Percentiles rank a stretch among this genome's conserved stretches.
These are phyloP conservation scores for Crucibulum parvulum DNA, from an alignment of 1,284 basidiomycete species.

Conservation along the genomic window DNA sequence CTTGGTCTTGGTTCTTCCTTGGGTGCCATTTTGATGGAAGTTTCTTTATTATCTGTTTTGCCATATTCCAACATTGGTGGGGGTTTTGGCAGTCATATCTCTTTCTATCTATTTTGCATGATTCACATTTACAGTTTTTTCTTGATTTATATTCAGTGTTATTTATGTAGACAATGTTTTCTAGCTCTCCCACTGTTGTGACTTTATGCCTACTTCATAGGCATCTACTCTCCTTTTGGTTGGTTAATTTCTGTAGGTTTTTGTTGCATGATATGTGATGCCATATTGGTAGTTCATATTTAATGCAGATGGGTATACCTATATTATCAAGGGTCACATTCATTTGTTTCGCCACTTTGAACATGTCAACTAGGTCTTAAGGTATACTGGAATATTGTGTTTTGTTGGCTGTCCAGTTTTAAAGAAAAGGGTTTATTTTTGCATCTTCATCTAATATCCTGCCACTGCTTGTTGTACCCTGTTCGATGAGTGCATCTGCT, in stretches of 20 bases:
- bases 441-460: background rate
- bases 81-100: too few species aligned
- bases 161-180: background rate
- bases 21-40: too few species aligned
- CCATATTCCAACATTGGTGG: too few species aligned
- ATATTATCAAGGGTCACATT: background rate
- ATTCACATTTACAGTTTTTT: background rate
- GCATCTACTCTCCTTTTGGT: background rate
- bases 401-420: slow-evolving; percentile 11
- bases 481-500: slow-evolving; percentile 14
- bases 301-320: background rate
- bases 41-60: too few species aligned
- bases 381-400: background rate
- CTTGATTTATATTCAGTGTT: background rate
- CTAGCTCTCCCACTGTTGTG: background rate
- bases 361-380: background rate
- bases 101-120: background rate
- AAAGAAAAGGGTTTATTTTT: slow-evolving; percentile 19
- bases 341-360: slow-evolving; percentile 6
- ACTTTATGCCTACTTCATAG: slow-evolving; percentile 1
- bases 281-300: slow-evolving; percentile 9
- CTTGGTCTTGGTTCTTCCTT: too few species aligned
- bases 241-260: background rate
- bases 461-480: slow-evolving; percentile 3
- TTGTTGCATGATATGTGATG: slow-evolving; percentile 1